These are phyloP conservation scores for Ophiobolus disseminans DNA, from an alignment of 2,329 filamentous ascomycete genomes.

Conservation along the genomic window DNA sequence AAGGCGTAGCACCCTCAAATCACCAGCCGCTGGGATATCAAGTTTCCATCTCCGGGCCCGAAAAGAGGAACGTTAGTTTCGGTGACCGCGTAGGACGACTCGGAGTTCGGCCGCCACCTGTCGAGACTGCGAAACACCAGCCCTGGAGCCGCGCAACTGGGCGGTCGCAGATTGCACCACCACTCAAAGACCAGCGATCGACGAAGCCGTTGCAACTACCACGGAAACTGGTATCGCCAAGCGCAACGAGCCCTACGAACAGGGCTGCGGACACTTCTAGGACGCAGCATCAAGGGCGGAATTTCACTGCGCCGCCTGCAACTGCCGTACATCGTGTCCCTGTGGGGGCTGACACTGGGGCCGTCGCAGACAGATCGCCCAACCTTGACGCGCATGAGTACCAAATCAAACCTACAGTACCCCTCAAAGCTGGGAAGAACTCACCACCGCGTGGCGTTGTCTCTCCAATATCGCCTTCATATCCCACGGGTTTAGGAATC, in stretches of 20 bases:
- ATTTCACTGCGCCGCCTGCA: constrained; percentile 36
- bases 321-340: constrained; percentile 25
- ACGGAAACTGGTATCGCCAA: constrained; percentile 35
- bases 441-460: constrained; percentile 44
- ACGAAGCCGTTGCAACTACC: constrained; percentile 63
- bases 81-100: constrained; percentile 38
- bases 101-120: constrained; percentile 33
- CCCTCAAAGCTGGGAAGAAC: constrained; percentile 51
- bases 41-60: constrained; percentile 40
- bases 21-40: constrained; percentile 40
- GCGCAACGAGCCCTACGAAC: no score
- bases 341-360: constrained; percentile 37
- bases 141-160: constrained; percentile 78
- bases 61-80: constrained; percentile 39
- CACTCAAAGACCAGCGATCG: constrained; percentile 67
- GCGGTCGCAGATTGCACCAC: constrained; percentile 67
- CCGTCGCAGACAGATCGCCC: constrained; percentile 35
- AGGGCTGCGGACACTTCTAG: no score
- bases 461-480: constrained; percentile 38
- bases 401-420: constrained; percentile 52
- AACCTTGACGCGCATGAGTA: constrained; percentile 41
- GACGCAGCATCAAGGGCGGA: constrained; percentile 26
- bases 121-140: constrained; percentile 55
- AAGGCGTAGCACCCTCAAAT: constrained; percentile 21
- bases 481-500: constrained; percentile 30